These are phyloP conservation scores for Naganishia sp. DNA, from an alignment of 1,284 basidiomycete genomes.

Conservation along the genomic window DNA sequence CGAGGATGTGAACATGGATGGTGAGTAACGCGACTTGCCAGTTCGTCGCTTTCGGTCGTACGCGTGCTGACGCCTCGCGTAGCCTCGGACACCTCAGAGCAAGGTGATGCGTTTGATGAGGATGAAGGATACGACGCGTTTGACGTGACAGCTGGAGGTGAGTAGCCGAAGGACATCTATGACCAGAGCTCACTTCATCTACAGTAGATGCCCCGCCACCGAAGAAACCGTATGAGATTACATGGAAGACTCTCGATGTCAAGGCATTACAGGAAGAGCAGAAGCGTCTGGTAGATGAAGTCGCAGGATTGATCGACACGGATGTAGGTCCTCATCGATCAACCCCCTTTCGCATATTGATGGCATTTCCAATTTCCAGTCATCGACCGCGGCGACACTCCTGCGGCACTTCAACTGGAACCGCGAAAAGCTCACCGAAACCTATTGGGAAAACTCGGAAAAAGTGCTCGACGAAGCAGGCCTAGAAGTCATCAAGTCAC, in stretches of 20 bases:
- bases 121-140: slow-evolving; percentile 41
- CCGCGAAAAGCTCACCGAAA: slow-evolving; percentile 91
- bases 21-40: neutral
- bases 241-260: slow-evolving; percentile 65
- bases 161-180: too few species aligned
- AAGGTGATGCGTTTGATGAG: slow-evolving; percentile 23
- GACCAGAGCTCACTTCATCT: neutral
- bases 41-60: neutral
- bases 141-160: slow-evolving; percentile 49
- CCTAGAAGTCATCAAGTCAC: slow-evolving; percentile 52
- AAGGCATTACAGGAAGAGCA: slow-evolving; percentile 78
- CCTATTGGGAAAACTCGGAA: slow-evolving; percentile 86
- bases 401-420: slow-evolving; percentile 91
- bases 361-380: too few species aligned
- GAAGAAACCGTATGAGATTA: slow-evolving; percentile 53
- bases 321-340: slow-evolving; percentile 62
- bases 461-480: slow-evolving; percentile 73
- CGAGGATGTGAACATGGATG: slow-evolving; percentile 40
- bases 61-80: neutral
- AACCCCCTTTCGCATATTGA: slow-evolving; percentile 19
- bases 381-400: slow-evolving; percentile 70
- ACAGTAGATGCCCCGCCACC: slow-evolving; percentile 37
- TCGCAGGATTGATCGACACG: slow-evolving; percentile 79
- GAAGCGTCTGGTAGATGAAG: slow-evolving; percentile 74
- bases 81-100: slow-evolving; percentile 24